Evolutionary conservation across 2,329 filamentous ascomycete species (phyloP).

Genomic region (Dothidotthia symphoricarpi): DNA sequence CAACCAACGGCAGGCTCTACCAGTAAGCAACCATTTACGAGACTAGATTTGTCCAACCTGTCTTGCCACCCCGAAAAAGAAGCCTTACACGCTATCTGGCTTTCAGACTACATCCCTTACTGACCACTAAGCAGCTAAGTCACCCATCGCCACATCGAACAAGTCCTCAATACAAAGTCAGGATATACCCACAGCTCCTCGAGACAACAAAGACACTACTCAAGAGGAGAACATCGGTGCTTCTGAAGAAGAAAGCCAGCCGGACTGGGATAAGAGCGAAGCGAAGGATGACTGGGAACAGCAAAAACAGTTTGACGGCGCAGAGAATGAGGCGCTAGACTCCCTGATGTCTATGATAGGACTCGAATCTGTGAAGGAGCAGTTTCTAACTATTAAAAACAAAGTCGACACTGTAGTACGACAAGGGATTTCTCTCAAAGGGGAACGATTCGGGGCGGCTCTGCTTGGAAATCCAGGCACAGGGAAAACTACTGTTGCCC

Average conservation of each 20-base stretch:
- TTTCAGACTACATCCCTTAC: too few species aligned
- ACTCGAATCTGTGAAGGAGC: conserved; percentile 65
- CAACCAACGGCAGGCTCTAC: not conserved
- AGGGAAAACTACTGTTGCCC: conserved; percentile 74
- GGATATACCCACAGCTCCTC: not conserved
- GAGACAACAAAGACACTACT: not conserved
- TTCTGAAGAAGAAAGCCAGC: not conserved
- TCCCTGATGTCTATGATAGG: conserved; percentile 67
- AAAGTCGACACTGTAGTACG: conserved; percentile 60
- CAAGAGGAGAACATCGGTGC: not conserved
- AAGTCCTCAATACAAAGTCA: not conserved
- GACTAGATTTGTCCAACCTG: too few species aligned
- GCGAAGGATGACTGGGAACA: conserved; percentile 58
- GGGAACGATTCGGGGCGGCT: conserved; percentile 61
- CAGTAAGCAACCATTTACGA: not conserved
- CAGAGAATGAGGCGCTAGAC: conserved; percentile 57
- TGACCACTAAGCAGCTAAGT: not conserved
- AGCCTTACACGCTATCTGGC: too few species aligned
- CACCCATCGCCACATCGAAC: not conserved
- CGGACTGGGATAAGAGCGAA: conserved; percentile 23
- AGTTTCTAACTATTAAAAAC: conserved; percentile 62
- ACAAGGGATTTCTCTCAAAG: conserved; percentile 56
- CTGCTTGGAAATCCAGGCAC: conserved; percentile 75
- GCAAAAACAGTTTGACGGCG: conserved; percentile 56
- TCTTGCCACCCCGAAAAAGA: too few species aligned